Percentiles rank a stretch among this genome's conserved stretches.
phyloP scores from a whole-genome alignment of 345 rosid species.

The Triadica sebifera region DNA sequence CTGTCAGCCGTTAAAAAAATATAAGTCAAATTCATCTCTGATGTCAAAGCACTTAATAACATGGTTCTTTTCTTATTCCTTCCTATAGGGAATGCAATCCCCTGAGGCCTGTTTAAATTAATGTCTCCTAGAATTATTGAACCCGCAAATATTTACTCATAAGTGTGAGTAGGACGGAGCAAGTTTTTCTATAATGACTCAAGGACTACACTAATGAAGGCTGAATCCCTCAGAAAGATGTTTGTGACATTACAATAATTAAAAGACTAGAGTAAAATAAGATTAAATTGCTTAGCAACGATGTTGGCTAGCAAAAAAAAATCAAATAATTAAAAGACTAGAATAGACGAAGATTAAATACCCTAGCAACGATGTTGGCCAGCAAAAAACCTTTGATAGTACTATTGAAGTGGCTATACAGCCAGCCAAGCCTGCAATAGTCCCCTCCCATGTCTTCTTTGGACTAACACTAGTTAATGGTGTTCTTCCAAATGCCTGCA shows the following conservation, averaged over 20 bases:
- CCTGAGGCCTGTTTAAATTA: neutral
- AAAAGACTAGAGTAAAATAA: constrained; percentile 8
- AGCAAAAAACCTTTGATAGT: constrained; percentile 56
- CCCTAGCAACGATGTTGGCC: constrained; percentile 87
- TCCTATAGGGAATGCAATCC: neutral
- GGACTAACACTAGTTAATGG: constrained; percentile 82
- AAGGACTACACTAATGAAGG: neutral
- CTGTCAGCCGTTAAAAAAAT: constrained; percentile 37
- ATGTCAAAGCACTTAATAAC: neutral
- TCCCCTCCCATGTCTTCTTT: constrained; percentile 96
- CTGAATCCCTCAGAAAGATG: neutral
- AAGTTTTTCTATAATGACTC: neutral
- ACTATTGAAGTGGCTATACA: constrained; percentile 61
- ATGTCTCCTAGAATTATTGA: neutral
- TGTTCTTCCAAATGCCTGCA: constrained; percentile 85
- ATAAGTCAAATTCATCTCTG: constrained; percentile 13
- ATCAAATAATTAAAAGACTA: neutral
- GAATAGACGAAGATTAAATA: constrained; percentile 28
- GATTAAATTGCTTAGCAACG: constrained; percentile 59
- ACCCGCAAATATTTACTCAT: neutral
- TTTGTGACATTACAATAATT: neutral
- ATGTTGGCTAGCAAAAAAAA: constrained; percentile 74
- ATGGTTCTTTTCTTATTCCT: neutral
- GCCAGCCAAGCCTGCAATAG: constrained; percentile 73
- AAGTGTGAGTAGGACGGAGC: neutral